Percentiles rank a stretch among this genome's conserved stretches.
phyloP scores from a whole-genome alignment of 257 asterid species.

The Coffea eugenioides region DNA sequence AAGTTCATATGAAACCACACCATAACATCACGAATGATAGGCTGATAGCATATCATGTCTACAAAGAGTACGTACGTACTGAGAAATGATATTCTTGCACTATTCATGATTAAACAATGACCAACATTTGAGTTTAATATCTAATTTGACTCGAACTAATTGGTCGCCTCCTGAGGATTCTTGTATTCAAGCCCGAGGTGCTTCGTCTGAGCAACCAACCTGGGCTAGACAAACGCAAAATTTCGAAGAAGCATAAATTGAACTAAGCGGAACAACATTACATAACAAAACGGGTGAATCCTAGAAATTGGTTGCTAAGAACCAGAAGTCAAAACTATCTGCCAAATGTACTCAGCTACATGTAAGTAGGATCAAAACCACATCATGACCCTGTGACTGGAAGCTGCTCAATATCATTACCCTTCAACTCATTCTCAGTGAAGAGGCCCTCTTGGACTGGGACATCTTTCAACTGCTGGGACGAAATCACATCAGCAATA shows the following conservation, averaged over 20 bases:
- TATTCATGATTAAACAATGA: neutral
- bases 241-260: neutral
- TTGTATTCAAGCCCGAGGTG: neutral
- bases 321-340: neutral
- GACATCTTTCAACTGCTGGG: constrained; percentile 65
- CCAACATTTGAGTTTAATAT: neutral
- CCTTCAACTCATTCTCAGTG: constrained; percentile 56
- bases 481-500: constrained; percentile 55
- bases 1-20: too few relatives aligned
- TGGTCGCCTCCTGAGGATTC: neutral
- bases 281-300: neutral
- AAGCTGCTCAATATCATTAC: constrained; percentile 29
- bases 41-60: too few relatives aligned
- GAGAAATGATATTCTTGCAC: neutral
- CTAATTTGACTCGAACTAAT: neutral
- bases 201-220: neutral
- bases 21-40: too few relatives aligned
- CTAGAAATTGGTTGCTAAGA: neutral
- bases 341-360: too few relatives aligned
- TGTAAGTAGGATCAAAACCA: neutral
- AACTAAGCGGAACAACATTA: neutral
- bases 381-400: constrained; percentile 15
- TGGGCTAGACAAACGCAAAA: neutral
- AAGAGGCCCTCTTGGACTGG: constrained; percentile 71
- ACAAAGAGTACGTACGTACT: neutral